Evolutionary conservation across 2,329 filamentous ascomycete species (phyloP), one percentile per base, ranked within the genome.

Genomic region (Davidsoniella eucalypti): DNA sequence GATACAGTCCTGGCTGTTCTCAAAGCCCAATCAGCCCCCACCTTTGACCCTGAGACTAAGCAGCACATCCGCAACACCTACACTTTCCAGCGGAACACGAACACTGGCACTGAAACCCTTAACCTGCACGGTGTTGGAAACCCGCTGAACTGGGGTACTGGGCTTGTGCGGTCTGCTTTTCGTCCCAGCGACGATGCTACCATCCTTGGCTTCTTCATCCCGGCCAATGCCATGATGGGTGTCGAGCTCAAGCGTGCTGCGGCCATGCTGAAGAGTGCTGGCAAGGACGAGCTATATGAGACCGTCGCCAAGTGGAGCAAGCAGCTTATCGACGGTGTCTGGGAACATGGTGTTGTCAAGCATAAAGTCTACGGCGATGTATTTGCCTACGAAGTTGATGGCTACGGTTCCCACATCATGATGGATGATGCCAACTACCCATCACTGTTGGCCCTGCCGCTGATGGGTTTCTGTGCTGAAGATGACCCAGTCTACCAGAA

Each of bases 201-300:
- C 0, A 95, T 92, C 37, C 71, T 98, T 2, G 88, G 88, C 42
- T 98, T 87, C 69, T 86, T 94, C 62, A 94, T 98, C 57, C 92
- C 92, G 0, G 82, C 86, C 37, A 98, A 98, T 61, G 92, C 92
- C 21, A 90, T 94, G 81, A 94, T 98, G 73, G 81, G 87, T 2
- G 84, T 90, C 0, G 87, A 98, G 64, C 70, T 98, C 23, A 76
- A 80, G 55, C 80, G 84, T 40, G 80, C 84, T 0, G 79, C 86
- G 0, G 69, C 71, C 5, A 70, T 93, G 17, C 73, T 96, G n/a
- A 67, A 68, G 48, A 69, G 69, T 5, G 76, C 71, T 1, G 75
- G 74, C 1, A 75, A 82, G 44, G 62, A 69, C 2, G 63, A 66
- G 2, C 59, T 77, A 5, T 69, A 75, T 1, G 66, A 75, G 37